These are phyloP conservation scores for Leptographium procerum DNA, from an alignment of 2,329 filamentous ascomycete species.

Conservation along the genomic window DNA sequence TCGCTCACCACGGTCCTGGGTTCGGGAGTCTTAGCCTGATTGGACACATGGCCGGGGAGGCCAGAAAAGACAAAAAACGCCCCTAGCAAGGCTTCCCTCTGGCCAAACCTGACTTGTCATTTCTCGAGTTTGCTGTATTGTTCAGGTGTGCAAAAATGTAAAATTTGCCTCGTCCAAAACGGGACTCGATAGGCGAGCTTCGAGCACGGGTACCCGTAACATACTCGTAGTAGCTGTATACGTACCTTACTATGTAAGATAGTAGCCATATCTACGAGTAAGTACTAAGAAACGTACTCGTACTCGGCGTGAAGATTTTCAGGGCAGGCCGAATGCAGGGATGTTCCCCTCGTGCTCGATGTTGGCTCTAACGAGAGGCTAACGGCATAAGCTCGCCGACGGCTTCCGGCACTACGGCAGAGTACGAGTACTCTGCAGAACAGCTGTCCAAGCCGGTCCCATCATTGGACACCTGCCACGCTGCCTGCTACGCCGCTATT, in stretches of 20 bases:
- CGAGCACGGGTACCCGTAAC: no score
- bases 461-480: neutral
- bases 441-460: neutral
- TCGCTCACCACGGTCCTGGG: neutral
- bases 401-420: neutral
- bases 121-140: neutral
- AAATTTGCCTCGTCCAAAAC: neutral
- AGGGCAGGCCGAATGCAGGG: neutral
- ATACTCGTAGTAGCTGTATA: no score
- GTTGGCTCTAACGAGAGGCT: neutral
- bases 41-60: neutral
- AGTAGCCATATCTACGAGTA: no score
- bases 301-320: neutral
- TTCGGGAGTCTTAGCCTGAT: neutral
- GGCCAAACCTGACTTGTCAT: neutral
- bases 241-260: no score
- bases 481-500: neutral
- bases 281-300: no score
- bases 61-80: neutral
- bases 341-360: neutral
- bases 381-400: neutral
- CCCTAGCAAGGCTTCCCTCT: neutral
- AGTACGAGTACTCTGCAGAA: neutral
- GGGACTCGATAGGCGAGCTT: neutral
- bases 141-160: neutral